Evolutionary conservation across 2,329 filamentous ascomycete genomes (phyloP), one percentile per base, ranked within the genome.

Genomic region (Aspergillus sp.): DNA sequence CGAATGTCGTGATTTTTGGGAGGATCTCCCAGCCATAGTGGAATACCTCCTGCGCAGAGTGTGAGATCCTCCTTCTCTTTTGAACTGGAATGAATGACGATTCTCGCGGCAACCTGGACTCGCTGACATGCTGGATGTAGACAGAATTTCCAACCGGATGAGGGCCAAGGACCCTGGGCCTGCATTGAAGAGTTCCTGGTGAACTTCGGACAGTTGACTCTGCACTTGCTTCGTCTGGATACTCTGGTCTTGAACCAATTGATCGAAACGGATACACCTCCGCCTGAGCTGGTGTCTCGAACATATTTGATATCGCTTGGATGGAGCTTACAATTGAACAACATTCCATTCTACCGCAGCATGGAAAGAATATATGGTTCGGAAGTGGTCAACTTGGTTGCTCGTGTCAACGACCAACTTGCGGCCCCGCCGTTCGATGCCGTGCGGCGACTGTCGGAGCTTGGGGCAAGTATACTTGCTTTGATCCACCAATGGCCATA

Each of bases 1-100:
- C 6, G 64, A 71, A 7, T 65, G 74, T 33, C 58, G 58, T 27
- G 67, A 71, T 4, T 72, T 75, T 49, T 75, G 73, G 72, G 64
- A 69, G 30, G 61, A 67, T 9, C 43, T 75, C 6, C 72, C 72
- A 7, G 50, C 48, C 2, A 38, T 74, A 12, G 47, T 71, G 26
- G 69, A 73, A 47, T 52, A 50, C 39, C 49, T 75, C 29, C 51
- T 73, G 42, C 64, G 66, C 46, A 62, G 73, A 58, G 48, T 52
- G 66, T 71, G 62, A 58, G 8, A 19, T 40, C 10, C 8, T 32
- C 42, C 19, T 19, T 19, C 19, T 19, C 19, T 19, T 19, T 19
- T 2, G 19, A 19, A 19, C 19, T 19, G 19, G 19, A 19, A 19
- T 19, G 19, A 19, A 19, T 19, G 19, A 19, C 19, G 19, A 19